Base-by-base conservation (phyloP, 2,329 filamentous ascomycete species). In the Fusarium sp. region DNA sequence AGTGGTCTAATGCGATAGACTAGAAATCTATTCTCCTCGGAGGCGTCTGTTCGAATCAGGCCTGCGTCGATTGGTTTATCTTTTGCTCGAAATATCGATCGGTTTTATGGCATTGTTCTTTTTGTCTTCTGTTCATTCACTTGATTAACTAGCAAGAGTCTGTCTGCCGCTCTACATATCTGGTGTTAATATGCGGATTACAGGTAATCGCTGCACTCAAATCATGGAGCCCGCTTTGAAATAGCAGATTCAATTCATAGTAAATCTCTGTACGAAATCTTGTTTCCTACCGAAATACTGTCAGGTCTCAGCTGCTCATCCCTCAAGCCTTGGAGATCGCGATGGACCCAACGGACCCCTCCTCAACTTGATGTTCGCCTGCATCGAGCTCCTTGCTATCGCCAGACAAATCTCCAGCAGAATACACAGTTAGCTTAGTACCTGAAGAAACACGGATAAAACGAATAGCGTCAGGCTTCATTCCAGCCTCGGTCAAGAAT, bases 1-100 rank as follows among this genome's bases (percentile, higher is more conserved):
- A 68, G 65, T 68, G 65, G 65, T 68, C 65, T 68, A 68, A 68
- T 66, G 65, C 65, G 65, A 68, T 68, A 68, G 65, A 68, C 65
- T 68, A 68, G 65, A 68, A 68, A 68, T 68, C 65, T 68, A 68
- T 68, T 68, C 65, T 68, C 65, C 8, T 68, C 65, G 65, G 65
- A 68, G 65, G 65, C 65, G 65, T 68, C 65, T 68, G 65, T 68
- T 68, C 65, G 65, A 68, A 68, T 68, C 65, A 68, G 65, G 65
- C 65, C 65, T 68, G 65, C 64, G 65, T 68, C 65, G 65, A 68
- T 62, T 68, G 63, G 28, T 32, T 17, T 22, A 22, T 22, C 17
- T 61, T 68, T 68, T 67, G 24, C 28, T 14, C 0, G 1, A 14
- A 26, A 9, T 0, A 20, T 15, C 3, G 3, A 20, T 44, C 2